phyloP scores from a whole-genome alignment of 2,329 filamentous ascomycete species.

The Nothophoma quercina region DNA sequence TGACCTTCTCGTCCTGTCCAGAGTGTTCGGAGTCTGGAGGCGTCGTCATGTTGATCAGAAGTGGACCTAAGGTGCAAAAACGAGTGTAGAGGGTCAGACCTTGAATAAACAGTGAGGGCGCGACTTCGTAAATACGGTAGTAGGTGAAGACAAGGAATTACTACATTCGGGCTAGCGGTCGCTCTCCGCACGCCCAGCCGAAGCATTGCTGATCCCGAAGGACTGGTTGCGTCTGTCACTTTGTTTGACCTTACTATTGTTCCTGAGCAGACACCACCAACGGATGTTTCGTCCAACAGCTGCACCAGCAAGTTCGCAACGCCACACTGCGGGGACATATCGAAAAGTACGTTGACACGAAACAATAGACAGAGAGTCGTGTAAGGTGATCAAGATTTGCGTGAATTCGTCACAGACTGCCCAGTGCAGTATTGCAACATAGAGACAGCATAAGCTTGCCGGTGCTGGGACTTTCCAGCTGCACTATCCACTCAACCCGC shows the following conservation, averaged over 20 bases:
- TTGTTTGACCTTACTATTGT: constrained; percentile 47
- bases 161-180: constrained; percentile 28
- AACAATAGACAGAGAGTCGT: background rate
- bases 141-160: constrained; percentile 23
- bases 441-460: background rate
- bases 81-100: constrained; percentile 6
- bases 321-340: background rate
- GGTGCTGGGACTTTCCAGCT: background rate
- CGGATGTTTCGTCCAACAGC: background rate
- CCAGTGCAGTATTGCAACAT: background rate
- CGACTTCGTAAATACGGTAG: constrained; percentile 7
- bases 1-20: constrained; percentile 23
- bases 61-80: background rate
- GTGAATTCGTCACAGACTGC: constrained; percentile 9
- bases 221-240: constrained; percentile 22
- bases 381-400: background rate
- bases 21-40: constrained; percentile 18
- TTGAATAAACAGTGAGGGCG: background rate
- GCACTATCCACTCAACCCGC: background rate
- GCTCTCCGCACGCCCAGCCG: constrained; percentile 1
- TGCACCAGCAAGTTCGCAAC: background rate
- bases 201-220: constrained; percentile 4
- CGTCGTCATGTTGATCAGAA: constrained; percentile 23
- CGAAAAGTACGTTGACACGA: background rate
- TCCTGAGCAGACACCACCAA: constrained; percentile 24